phyloP scores from a whole-genome alignment of 169 alveolate species.

The Eimeria acervulina region DNA sequence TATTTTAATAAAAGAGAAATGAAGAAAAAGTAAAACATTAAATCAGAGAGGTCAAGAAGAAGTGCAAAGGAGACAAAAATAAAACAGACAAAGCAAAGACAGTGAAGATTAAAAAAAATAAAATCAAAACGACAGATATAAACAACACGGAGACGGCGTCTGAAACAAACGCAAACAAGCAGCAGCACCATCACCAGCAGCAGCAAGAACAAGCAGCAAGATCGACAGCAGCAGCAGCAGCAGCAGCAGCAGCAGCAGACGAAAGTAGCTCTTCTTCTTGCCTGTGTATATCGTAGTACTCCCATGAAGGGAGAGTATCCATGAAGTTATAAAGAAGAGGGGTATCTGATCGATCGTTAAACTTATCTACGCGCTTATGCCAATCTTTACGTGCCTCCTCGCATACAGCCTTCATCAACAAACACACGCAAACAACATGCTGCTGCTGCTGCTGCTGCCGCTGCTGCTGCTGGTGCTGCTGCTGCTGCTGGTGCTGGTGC shows the following conservation, averaged over 20 bases:
- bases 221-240: neutral
- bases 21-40: no score
- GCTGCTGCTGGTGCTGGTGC: neutral
- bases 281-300: constrained; percentile 92
- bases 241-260: neutral
- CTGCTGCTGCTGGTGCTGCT: neutral
- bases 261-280: no score
- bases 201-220: neutral
- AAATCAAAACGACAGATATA: neutral
- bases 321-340: constrained; percentile 91
- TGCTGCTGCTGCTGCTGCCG: neutral
- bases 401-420: neutral
- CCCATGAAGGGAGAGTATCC: constrained; percentile 93
- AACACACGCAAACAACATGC: neutral
- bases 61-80: no score
- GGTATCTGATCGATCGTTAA: constrained; percentile 92
- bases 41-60: no score
- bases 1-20: no score
- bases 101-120: no score
- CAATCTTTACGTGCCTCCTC: constrained; percentile 80
- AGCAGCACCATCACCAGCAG: neutral
- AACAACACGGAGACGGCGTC: no score
- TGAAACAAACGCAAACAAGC: neutral
- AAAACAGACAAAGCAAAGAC: no score
- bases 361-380: constrained; percentile 89